These are phyloP conservation scores for Ottelia alismoides DNA, from an alignment of 106 monocot species.

Conservation along the genomic window DNA sequence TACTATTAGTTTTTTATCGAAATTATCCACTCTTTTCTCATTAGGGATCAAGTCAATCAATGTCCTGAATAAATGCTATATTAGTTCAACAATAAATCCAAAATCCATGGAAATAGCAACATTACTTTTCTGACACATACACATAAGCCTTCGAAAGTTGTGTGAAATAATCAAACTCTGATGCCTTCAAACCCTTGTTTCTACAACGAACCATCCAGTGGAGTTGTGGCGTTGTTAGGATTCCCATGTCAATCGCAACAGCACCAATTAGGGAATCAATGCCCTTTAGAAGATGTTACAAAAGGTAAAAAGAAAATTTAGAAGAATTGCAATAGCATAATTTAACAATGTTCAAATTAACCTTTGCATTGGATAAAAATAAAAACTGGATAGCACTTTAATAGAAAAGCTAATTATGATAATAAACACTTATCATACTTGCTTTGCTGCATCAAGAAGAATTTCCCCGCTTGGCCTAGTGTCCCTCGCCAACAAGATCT, in stretches of 20 bases:
- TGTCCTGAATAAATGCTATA: conserved; percentile 15
- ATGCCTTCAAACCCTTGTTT: conserved; percentile 46
- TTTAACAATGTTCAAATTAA: no score
- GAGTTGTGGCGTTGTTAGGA: no score
- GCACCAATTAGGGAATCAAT: conserved; percentile 54
- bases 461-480: conserved; percentile 65
- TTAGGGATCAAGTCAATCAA: conserved; percentile 40
- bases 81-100: not conserved
- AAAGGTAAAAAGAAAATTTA: no score
- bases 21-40: conserved; percentile 2
- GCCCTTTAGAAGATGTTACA: conserved; percentile 25
- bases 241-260: conserved; percentile 64
- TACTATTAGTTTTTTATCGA: conserved; percentile 33
- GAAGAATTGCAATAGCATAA: no score
- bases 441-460: conserved; percentile 62
- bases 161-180: conserved; percentile 58
- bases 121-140: conserved; percentile 40
- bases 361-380: no score
- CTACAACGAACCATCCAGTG: conserved; percentile 84
- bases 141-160: conserved; percentile 63
- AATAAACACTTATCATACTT: conserved; percentile 11
- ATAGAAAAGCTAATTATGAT: not conserved
- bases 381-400: no score
- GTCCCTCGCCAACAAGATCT: no score
- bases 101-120: not conserved